Conservation (phyloP, 2,329 filamentous ascomycete species). For the Ceratocystis eucalypticola region DNA sequence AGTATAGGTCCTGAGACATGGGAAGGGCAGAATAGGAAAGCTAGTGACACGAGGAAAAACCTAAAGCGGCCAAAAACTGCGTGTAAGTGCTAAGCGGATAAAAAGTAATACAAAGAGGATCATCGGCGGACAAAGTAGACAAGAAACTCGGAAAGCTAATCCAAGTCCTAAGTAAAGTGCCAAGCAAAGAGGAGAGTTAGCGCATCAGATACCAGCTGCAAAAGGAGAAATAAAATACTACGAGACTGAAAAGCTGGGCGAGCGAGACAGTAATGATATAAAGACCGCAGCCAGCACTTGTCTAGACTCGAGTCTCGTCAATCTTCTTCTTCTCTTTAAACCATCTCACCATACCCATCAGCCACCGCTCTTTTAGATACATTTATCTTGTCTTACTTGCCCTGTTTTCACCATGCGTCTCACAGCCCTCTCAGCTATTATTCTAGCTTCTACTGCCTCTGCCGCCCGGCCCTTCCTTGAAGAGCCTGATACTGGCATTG, state of each 20-base stretch:
- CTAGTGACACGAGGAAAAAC: neutral
- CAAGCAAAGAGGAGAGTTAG: too few relatives aligned
- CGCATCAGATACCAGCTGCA: too few relatives aligned
- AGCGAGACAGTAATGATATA: neutral
- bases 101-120: neutral
- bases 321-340: neutral
- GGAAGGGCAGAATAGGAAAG: neutral
- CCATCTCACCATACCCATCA: neutral
- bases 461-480: slow-evolving; percentile 34
- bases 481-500: slow-evolving; percentile 35
- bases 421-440: slow-evolving; percentile 21
- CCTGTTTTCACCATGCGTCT: slow-evolving; percentile 15
- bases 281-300: neutral
- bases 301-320: neutral
- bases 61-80: neutral
- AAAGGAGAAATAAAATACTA: neutral
- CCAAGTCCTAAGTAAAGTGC: too few relatives aligned
- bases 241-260: neutral
- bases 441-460: slow-evolving; percentile 27
- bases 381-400: neutral
- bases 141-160: neutral
- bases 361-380: neutral
- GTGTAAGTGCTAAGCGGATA: neutral
- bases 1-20: neutral
- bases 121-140: neutral